Base-by-base conservation (phyloP, 2,329 filamentous ascomycete species). In the Penicillium hesseltinei region DNA sequence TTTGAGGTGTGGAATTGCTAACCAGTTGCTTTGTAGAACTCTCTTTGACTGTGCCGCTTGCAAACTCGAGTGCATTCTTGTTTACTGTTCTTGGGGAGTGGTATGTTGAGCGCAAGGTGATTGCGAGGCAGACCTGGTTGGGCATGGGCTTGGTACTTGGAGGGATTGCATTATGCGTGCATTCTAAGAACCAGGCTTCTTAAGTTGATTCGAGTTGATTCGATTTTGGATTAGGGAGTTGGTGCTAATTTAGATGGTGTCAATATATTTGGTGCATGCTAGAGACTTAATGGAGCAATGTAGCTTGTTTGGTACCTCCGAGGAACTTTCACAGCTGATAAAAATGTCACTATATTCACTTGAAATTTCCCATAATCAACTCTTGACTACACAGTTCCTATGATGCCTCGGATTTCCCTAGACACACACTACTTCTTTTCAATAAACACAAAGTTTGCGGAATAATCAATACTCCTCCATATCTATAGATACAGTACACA, bases 31-130 rank as follows among this genome's bases (percentile, higher is more conserved):
- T 9, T 13, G 7, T 51, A 94, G 93, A 97, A 75, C 72, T 97
- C 66, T 96, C 92, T 70, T 80, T 97, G 61, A 97, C 92, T 2
- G 92, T 97, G 0, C 93, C 93, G 2, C 94, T 97, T 61, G 92
- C 93, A 2, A 97, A 97, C 70, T 96, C 92, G 0, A 78, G 96
- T 69, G 93, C 93, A 0, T 97, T 97, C 66, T 76, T 97, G n/a
- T 97, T 97, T 70, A 97, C 93, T 0, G 92, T 97, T 2, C 70
- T 97, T 13, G 93, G 92, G 0, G 93, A 97, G 67, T 97, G 92
- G 92, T 95, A 88, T 81, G 91, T 93, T 0, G 93, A 97, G 68
- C 86, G 86, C 59, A 97, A 97, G 73, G 89, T 92, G 2, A 96
- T 97, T 60, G 90, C 87, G 65, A 83, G 86, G 80, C 91, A 93